These are phyloP conservation scores for Zymoseptoria pseudotritici DNA, from an alignment of 2,329 filamentous ascomycete species.

Conservation along the genomic window DNA sequence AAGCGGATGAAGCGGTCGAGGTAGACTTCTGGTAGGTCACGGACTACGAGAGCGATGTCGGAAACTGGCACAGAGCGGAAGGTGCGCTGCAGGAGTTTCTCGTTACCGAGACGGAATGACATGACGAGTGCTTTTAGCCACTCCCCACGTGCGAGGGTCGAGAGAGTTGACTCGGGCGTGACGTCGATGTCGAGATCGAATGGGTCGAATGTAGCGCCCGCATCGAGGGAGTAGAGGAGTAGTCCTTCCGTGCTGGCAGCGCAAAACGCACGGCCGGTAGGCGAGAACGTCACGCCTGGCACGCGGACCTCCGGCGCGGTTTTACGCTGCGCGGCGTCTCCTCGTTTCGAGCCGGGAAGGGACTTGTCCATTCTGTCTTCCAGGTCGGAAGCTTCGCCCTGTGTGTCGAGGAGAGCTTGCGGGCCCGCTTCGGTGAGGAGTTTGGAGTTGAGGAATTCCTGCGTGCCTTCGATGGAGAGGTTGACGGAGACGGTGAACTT, in stretches of 20 bases:
- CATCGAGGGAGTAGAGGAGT: slow-evolving; percentile 86
- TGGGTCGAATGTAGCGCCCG: slow-evolving; percentile 78
- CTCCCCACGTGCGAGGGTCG: slow-evolving; percentile 69
- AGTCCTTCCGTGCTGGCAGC: slow-evolving; percentile 91
- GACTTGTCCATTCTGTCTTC: slow-evolving; percentile 74
- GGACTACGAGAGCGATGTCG: slow-evolving; percentile 71
- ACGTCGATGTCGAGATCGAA: slow-evolving; percentile 94
- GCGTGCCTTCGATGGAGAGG: slow-evolving; percentile 88
- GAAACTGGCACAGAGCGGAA: slow-evolving; percentile 73
- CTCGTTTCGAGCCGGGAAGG: slow-evolving; percentile 79
- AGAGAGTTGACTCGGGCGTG: slow-evolving; percentile 62
- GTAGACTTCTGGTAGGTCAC: slow-evolving; percentile 75
- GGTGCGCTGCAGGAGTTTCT: slow-evolving; percentile 70
- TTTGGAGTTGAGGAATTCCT: slow-evolving; percentile 93
- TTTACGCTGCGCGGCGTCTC: slow-evolving; percentile 73
- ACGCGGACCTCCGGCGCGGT: slow-evolving; percentile 77
- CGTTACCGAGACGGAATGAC: slow-evolving; percentile 92
- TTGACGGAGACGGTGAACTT: slow-evolving; percentile 96
- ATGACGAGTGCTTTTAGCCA: slow-evolving; percentile 91
- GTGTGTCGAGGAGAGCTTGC: slow-evolving; percentile 73
- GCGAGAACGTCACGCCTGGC: slow-evolving; percentile 75
- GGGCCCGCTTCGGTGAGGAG: slow-evolving; percentile 86
- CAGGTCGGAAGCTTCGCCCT: slow-evolving; percentile 79
- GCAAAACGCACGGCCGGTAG: slow-evolving; percentile 83
- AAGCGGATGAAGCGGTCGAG: slow-evolving; percentile 78